A percentile compares a stretch with the other conserved stretches of the same genome.
Conservation (phyloP, 805 yeast genomes). For the Metschnikowia arizonensis region DNA sequence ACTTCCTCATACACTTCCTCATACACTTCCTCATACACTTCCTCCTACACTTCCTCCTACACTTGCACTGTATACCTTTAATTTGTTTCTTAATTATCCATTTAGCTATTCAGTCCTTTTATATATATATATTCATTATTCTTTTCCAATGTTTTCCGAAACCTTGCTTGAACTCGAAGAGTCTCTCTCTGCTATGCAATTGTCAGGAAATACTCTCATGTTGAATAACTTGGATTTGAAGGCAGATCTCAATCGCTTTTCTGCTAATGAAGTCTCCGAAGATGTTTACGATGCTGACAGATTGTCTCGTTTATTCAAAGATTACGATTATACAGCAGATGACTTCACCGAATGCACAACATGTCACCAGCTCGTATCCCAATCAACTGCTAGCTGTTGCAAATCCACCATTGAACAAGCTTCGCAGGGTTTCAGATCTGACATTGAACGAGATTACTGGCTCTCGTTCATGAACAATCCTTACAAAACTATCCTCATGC, state of each 20-base stretch:
- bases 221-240: conserved; percentile 17
- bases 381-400: conserved; percentile 10
- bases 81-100: no score
- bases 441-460: conserved; percentile 40
- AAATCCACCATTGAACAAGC: conserved; percentile 3
- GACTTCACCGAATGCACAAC: conserved; percentile 12
- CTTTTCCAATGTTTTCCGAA: conserved; percentile 14
- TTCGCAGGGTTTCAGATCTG: conserved; percentile 10
- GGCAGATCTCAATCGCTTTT: conserved; percentile 18
- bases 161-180: conserved; percentile 20
- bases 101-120: no score
- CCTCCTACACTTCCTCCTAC: no score
- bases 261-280: conserved; percentile 6
- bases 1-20: no score
- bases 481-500: conserved; percentile 40
- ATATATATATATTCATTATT: background rate
- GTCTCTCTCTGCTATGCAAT: conserved; percentile 14
- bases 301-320: conserved; percentile 7
- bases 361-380: conserved; percentile 8
- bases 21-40: no score
- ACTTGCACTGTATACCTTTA: no score
- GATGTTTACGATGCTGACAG: conserved; percentile 1
- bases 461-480: conserved; percentile 42
- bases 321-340: conserved; percentile 14
- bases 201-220: conserved; percentile 15